Evolutionary conservation across 2,329 filamentous ascomycete genomes (phyloP).

Genomic region (Aspergillus versicolor): DNA sequence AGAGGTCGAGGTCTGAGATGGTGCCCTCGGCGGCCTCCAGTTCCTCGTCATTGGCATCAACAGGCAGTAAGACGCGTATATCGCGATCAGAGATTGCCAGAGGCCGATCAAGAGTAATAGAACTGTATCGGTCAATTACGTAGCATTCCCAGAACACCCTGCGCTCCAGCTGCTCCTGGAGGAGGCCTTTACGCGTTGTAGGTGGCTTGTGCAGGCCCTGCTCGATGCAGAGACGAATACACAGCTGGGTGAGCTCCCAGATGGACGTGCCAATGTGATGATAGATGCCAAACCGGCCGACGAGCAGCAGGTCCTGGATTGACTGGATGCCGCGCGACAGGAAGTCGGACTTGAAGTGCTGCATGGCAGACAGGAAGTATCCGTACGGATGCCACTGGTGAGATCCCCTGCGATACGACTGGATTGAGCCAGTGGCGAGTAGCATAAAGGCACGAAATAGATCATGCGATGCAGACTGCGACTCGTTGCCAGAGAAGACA

Average conservation of each 20-base stretch:
- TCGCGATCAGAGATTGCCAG: slow-evolving; percentile 44
- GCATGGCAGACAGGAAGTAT: slow-evolving; percentile 41
- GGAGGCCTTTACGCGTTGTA: slow-evolving; percentile 9
- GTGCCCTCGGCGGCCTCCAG: slow-evolving; percentile 20
- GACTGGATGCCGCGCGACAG: slow-evolving; percentile 35
- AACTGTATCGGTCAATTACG: slow-evolving; percentile 47
- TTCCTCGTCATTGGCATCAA: slow-evolving; percentile 36
- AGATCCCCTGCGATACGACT: slow-evolving; percentile 31
- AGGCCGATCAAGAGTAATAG: slow-evolving; percentile 42
- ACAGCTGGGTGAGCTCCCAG: slow-evolving; percentile 44
- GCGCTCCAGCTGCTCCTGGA: slow-evolving; percentile 39
- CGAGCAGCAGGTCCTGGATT: slow-evolving; percentile 42
- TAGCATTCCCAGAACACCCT: slow-evolving; percentile 50
- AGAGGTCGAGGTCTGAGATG: slow-evolving; percentile 16
- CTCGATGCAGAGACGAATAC: slow-evolving; percentile 44
- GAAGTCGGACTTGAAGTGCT: slow-evolving; percentile 29
- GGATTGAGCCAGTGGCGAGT: slow-evolving; percentile 38
- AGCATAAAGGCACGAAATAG: slow-evolving; percentile 40
- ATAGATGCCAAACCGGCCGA: slow-evolving; percentile 46
- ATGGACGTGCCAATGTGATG: slow-evolving; percentile 44
- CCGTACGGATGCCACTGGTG: slow-evolving; percentile 40
- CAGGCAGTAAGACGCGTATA: slow-evolving; percentile 39
- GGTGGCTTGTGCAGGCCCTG: slow-evolving; percentile 32
- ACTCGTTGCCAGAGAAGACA: slow-evolving; percentile 14
- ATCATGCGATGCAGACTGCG: slow-evolving; percentile 26